Conservation (phyloP, 2,329 filamentous ascomycete genomes). For the Alternaria sp. region DNA sequence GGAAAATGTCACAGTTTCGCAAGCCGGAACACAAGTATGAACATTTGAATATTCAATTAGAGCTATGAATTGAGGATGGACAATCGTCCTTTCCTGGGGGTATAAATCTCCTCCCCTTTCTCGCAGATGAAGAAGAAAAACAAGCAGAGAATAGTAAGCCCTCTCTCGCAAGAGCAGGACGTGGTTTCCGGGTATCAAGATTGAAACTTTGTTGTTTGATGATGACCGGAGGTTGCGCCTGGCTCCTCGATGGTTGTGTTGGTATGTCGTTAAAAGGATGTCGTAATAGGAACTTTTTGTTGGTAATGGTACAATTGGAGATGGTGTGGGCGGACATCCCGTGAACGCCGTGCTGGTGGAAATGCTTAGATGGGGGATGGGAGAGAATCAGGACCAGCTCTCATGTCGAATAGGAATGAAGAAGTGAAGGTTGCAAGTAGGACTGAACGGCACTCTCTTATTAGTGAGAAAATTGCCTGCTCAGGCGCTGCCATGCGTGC, state of each 20-base stretch:
- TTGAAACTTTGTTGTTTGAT: conserved; percentile 10
- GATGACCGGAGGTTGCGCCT: conserved; percentile 32
- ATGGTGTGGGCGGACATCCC: conserved; percentile 8
- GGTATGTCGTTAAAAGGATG: conserved; percentile 10
- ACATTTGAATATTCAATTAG: conserved; percentile 3
- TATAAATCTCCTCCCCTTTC: neutral
- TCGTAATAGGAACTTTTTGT: conserved; percentile 27
- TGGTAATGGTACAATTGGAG: conserved; percentile 17
- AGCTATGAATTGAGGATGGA: neutral
- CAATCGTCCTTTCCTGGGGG: neutral
- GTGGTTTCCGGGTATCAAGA: conserved; percentile 21
- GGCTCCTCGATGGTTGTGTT: conserved; percentile 50
- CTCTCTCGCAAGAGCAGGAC: conserved; percentile 24
- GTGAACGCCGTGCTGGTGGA: conserved; percentile 22
- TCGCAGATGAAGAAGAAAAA: conserved; percentile 1
- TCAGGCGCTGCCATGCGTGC: conserved; percentile 48
- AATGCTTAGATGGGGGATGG: conserved; percentile 18
- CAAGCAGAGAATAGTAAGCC: conserved; percentile 11
- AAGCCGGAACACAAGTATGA: neutral
- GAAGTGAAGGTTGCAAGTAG: conserved; percentile 11
- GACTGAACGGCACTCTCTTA: conserved; percentile 17
- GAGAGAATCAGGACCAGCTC: conserved; percentile 55
- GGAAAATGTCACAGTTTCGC: neutral
- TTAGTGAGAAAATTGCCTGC: conserved; percentile 46
- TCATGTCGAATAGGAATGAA: conserved; percentile 25